Conservation (phyloP, 768 basidiomycete species). For the Tephrocybe rancida region DNA sequence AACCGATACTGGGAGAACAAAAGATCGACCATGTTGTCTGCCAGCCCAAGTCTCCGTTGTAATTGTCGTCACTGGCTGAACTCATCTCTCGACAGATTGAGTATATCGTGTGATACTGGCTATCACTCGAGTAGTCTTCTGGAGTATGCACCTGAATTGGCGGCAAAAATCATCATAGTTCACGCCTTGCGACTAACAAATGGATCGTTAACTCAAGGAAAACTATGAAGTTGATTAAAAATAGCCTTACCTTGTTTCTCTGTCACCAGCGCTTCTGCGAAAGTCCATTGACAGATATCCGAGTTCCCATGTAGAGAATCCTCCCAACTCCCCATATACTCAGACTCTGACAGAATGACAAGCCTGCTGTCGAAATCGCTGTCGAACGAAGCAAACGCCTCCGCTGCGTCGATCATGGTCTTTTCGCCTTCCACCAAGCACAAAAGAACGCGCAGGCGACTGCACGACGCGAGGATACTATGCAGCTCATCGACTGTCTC, state of each 20-base stretch:
- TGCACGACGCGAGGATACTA: conserved; percentile 21
- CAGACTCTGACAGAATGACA: conserved; percentile 23
- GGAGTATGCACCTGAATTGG: too few species aligned
- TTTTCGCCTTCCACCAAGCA: conserved; percentile 23
- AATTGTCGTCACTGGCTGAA: too few species aligned
- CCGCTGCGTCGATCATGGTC: conserved; percentile 17
- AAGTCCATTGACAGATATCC: conserved; percentile 23
- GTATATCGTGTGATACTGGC: too few species aligned
- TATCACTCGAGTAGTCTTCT: too few species aligned
- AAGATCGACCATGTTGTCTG: too few species aligned
- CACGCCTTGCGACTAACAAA: too few species aligned
- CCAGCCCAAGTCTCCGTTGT: too few species aligned
- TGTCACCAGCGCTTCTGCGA: conserved; percentile 21
- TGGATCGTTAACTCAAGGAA: too few species aligned
- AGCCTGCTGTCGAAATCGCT: conserved; percentile 17
- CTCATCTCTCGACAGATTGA: too few species aligned
- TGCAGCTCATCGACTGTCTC: conserved; percentile 15
- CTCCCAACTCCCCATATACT: conserved; percentile 27
- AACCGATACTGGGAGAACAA: too few species aligned
- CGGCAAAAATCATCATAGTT: too few species aligned
- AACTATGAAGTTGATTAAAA: too few species aligned
- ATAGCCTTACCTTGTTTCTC: conserved; percentile 19
- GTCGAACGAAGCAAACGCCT: conserved; percentile 15
- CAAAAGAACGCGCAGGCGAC: conserved; percentile 20
- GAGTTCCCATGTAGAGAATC: conserved; percentile 17